Evolutionary conservation across 768 basidiomycete genomes (phyloP).

Genomic region (Ramaria sp.): DNA sequence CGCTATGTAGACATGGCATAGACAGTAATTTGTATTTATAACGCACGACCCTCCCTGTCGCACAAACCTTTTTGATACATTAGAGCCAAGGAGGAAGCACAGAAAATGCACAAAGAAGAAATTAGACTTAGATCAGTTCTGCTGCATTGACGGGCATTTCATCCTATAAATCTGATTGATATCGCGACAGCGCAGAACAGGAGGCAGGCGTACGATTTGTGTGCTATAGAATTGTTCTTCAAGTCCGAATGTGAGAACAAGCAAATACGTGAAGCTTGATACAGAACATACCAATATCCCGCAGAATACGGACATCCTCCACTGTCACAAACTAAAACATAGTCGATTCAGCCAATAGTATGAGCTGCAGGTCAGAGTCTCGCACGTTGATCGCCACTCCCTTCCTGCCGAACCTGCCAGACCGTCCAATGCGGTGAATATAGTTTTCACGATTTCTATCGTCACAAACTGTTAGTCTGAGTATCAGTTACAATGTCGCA

Average conservation of each 20-base stretch:
- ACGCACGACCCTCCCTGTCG: not conserved
- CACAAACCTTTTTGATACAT: not conserved
- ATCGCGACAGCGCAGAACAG: conserved; percentile 5
- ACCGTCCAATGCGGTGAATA: conserved; percentile 98
- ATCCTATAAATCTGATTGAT: conserved; percentile 43
- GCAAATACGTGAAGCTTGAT: not conserved
- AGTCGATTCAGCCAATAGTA: not conserved
- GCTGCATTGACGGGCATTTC: conserved; percentile 99
- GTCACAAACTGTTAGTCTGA: conserved; percentile 5
- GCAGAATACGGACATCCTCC: conserved; percentile 91
- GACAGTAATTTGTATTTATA: not conserved
- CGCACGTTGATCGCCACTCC: conserved; percentile 98
- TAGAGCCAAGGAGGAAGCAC: not conserved
- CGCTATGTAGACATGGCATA: not conserved
- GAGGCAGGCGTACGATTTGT: conserved; percentile 55
- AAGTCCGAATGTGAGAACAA: conserved; percentile 6
- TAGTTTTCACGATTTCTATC: conserved; percentile 94
- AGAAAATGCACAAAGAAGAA: not conserved
- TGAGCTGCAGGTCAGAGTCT: not conserved
- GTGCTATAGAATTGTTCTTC: conserved; percentile 95
- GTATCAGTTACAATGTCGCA: conserved; percentile 4
- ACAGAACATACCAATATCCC: conserved; percentile 77
- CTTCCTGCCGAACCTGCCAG: conserved; percentile 97
- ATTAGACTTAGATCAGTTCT: conserved; percentile 64
- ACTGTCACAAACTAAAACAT: conserved; percentile 72